These are phyloP conservation scores for Setaria viridis DNA, from an alignment of 202 grass and related monocot species.

Conservation along the genomic window DNA sequence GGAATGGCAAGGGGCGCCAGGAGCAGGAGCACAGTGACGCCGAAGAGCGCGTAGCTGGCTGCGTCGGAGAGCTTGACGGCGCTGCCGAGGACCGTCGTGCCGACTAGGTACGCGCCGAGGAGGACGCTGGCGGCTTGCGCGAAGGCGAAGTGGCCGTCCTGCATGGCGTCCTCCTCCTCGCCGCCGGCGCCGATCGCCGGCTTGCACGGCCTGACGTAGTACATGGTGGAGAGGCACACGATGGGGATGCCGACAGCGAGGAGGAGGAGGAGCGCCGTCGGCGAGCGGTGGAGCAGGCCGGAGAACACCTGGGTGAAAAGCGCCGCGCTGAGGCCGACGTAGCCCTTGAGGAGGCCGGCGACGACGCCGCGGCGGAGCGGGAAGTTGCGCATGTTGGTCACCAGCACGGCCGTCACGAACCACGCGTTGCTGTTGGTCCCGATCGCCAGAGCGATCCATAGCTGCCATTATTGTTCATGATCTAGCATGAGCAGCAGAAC, in stretches of 20 bases:
- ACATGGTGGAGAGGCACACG: conserved; percentile 59
- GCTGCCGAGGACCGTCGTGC: conserved; percentile 43
- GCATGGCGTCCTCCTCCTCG: conserved; percentile 23
- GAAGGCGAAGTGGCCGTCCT: conserved; percentile 53
- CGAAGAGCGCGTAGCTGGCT: conserved; percentile 38
- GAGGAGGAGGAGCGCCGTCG: conserved; percentile 51
- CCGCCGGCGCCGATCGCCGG: conserved; percentile 33
- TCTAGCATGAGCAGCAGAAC: not conserved
- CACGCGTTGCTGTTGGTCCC: conserved; percentile 77
- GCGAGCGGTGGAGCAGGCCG: conserved; percentile 56
- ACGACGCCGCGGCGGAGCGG: conserved; percentile 63
- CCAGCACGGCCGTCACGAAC: conserved; percentile 64
- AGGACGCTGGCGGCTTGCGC: conserved; percentile 44
- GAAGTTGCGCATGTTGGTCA: conserved; percentile 89
- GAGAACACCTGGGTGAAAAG: conserved; percentile 60
- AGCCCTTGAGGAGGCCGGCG: conserved; percentile 66
- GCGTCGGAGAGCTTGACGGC: conserved; percentile 1
- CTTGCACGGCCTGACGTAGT: conserved; percentile 52
- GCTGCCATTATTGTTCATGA: conserved; percentile 27
- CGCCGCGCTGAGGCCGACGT: conserved; percentile 53
- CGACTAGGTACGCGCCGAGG: conserved; percentile 56
- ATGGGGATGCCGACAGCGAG: conserved; percentile 50
- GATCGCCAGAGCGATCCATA: conserved; percentile 66
- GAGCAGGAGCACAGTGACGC: conserved; percentile 54
- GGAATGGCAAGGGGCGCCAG: conserved; percentile 58